Conservation (phyloP, 352 stramenopile species). For the Pythium folliculosum region DNA sequence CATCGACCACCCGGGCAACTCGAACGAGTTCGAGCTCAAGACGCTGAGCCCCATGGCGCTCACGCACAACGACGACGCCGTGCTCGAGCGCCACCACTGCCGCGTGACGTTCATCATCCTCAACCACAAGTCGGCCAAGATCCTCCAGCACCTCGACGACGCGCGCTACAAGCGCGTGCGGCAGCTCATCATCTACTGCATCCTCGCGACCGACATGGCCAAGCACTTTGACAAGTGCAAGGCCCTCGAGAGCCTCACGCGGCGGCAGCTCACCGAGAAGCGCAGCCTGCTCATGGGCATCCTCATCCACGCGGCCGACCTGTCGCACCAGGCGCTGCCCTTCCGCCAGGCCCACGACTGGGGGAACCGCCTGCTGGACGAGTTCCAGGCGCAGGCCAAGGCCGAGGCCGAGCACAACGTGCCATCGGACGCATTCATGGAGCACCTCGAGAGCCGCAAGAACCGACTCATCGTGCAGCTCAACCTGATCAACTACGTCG, state of each 20-base stretch:
- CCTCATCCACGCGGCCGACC: slow-evolving; percentile 69
- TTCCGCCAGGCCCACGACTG: slow-evolving; percentile 56
- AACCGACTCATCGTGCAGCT: slow-evolving; percentile 64
- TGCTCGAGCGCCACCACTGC: slow-evolving; percentile 84
- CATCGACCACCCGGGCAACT: slow-evolving; percentile 82
- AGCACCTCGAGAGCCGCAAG: slow-evolving; percentile 51
- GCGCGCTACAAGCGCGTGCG: slow-evolving; percentile 57
- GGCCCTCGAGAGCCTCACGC: slow-evolving; percentile 56
- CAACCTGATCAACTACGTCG: slow-evolving; percentile 79
- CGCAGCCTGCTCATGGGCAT: slow-evolving; percentile 60
- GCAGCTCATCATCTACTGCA: slow-evolving; percentile 63
- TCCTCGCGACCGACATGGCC: slow-evolving; percentile 80
- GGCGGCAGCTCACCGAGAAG: slow-evolving; percentile 60
- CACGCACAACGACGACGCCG: slow-evolving; percentile 83
- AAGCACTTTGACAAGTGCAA: slow-evolving; percentile 81
- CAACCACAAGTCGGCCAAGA: slow-evolving; percentile 72
- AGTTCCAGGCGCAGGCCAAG: slow-evolving; percentile 71
- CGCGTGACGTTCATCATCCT: slow-evolving; percentile 78
- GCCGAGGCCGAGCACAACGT: slow-evolving; percentile 56
- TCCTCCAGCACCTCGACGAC: slow-evolving; percentile 61
- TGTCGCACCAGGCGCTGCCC: slow-evolving; percentile 62
- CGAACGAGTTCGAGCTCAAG: slow-evolving; percentile 85
- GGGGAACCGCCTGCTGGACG: slow-evolving; percentile 57
- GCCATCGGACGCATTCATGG: slow-evolving; percentile 71
- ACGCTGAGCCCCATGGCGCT: slow-evolving; percentile 72